Conservation (phyloP, 768 basidiomycete species). For the Lentinula raphanica region DNA sequence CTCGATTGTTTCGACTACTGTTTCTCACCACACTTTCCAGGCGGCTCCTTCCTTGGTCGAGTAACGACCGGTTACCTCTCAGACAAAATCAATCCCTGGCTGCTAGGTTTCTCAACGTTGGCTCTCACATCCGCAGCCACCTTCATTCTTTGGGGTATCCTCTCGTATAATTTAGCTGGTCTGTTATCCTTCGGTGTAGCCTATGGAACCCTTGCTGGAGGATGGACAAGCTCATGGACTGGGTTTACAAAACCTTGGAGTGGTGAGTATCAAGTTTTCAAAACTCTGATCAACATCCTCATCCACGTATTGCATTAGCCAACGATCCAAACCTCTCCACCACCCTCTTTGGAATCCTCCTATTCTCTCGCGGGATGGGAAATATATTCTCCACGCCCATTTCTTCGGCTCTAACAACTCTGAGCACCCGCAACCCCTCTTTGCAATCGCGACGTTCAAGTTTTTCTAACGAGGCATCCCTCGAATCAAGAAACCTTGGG, state of each 20-base stretch:
- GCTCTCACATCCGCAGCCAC: conserved; percentile 18
- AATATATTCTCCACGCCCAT: conserved; percentile 11
- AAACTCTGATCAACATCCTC: neutral
- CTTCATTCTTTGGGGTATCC: conserved; percentile 27
- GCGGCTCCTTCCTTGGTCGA: conserved; percentile 18
- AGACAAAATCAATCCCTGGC: conserved; percentile 20
- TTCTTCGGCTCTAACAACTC: neutral
- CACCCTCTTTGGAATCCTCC: conserved; percentile 16
- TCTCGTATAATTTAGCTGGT: conserved; percentile 18
- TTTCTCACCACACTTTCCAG: conserved; percentile 4
- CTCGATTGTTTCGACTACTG: neutral
- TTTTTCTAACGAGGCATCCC: neutral
- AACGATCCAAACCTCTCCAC: conserved; percentile 16
- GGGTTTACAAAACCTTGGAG: conserved; percentile 19
- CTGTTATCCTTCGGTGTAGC: conserved; percentile 21
- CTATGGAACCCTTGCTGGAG: conserved; percentile 27
- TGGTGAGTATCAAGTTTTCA: conserved; percentile 8
- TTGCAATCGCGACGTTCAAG: neutral
- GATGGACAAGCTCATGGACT: conserved; percentile 26
- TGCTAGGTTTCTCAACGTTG: conserved; percentile 16
- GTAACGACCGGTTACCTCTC: conserved; percentile 19
- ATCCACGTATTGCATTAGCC: neutral
- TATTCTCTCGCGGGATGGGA: conserved; percentile 21
- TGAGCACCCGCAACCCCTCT: neutral
- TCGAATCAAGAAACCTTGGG: conserved; percentile 8